phyloP scores from a whole-genome alignment of 129 eudicot species.

The Tagetes erecta region DNA sequence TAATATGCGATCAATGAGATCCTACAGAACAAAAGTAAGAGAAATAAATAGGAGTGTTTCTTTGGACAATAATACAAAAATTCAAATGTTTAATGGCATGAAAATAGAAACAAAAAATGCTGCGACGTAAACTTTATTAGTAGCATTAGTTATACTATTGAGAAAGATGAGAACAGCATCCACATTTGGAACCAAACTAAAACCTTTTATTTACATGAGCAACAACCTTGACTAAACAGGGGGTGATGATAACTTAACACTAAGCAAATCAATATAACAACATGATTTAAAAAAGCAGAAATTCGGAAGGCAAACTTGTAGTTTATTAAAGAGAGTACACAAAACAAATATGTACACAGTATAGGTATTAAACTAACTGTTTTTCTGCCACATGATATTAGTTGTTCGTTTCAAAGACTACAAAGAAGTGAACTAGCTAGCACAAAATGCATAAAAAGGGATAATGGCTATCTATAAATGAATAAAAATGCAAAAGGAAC shows the following conservation, averaged over 20 bases:
- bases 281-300: background rate
- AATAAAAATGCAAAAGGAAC: background rate
- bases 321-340: slow-evolving; percentile 12
- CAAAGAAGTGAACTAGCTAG: background rate
- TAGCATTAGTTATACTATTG: background rate
- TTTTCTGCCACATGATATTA: slow-evolving; percentile 1
- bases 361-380: background rate
- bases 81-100: slow-evolving; percentile 6
- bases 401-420: background rate
- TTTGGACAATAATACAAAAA: slow-evolving; percentile 14
- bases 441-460: background rate
- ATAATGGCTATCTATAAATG: background rate
- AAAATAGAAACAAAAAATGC: background rate
- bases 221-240: slow-evolving; percentile 7
- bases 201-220: slow-evolving; percentile 8
- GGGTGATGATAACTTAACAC: background rate
- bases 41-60: slow-evolving; percentile 6
- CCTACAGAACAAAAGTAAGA: slow-evolving; percentile 48
- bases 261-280: slow-evolving; percentile 13
- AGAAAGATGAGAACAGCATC: slow-evolving; percentile 10
- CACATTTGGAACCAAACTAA: slow-evolving; percentile 3
- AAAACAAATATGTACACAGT: background rate
- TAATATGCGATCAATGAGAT: slow-evolving; percentile 82
- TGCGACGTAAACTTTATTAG: slow-evolving; percentile 4
- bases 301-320: slow-evolving; percentile 1